Percentiles rank a stretch among this genome's conserved stretches.
phyloP scores from a whole-genome alignment of 768 basidiomycete genomes.

The Mycena galericulata region DNA sequence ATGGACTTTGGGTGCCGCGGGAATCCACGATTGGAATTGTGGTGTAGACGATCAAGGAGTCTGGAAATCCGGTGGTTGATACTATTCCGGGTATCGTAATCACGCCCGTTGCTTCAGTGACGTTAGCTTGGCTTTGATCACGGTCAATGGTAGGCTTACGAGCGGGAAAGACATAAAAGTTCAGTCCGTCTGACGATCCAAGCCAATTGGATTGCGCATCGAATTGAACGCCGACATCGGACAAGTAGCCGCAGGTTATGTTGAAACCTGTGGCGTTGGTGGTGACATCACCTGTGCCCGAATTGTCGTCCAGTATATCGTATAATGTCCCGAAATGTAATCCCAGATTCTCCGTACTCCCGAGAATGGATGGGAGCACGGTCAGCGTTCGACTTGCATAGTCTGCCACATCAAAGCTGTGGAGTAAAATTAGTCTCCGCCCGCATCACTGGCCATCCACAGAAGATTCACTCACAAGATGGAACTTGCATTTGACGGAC shows the following conservation, averaged over 20 bases:
- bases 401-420: neutral
- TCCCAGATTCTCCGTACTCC: neutral
- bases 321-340: neutral
- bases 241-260: neutral
- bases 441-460: neutral
- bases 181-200: no score
- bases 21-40: slow-evolving; percentile 5
- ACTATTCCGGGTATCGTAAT: no score
- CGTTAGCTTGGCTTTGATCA: no score
- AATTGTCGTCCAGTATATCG: neutral
- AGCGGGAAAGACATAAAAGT: no score
- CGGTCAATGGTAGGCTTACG: no score
- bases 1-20: neutral
- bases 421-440: neutral
- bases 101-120: no score
- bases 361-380: neutral
- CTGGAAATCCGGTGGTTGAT: no score
- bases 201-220: no score
- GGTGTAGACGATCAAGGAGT: neutral
- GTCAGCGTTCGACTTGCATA: neutral
- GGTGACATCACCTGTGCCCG: neutral
- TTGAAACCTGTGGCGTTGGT: neutral
- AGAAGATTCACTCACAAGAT: neutral
- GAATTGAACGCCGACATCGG: neutral
- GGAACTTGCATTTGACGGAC: neutral